phyloP scores from a whole-genome alignment of 2,329 filamentous ascomycete species.

The Alternaria ethzedia region DNA sequence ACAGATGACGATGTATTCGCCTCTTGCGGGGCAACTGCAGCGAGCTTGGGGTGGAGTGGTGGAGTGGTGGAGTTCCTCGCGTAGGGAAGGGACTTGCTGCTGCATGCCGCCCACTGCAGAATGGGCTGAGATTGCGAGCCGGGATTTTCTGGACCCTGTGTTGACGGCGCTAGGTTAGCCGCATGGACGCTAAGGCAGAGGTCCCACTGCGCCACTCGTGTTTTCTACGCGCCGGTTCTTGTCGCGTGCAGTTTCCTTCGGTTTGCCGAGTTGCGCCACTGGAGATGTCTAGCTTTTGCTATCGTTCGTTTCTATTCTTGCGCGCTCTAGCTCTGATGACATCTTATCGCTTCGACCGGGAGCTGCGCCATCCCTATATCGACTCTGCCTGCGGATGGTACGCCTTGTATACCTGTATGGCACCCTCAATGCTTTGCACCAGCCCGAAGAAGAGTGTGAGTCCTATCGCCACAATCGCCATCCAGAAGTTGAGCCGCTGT shows the following conservation, averaged over 20 bases:
- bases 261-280: not conserved
- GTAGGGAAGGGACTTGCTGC: not conserved
- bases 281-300: not conserved
- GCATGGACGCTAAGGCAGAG: not conserved
- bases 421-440: conserved; percentile 52
- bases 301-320: too few relatives aligned
- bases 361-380: not conserved
- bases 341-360: not conserved
- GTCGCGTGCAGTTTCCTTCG: not conserved
- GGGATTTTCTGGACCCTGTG: not conserved
- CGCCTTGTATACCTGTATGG: conserved; percentile 46
- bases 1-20: not conserved
- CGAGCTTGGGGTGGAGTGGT: not conserved
- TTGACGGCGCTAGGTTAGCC: not conserved
- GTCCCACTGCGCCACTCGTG: not conserved
- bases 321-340: too few relatives aligned
- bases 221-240: not conserved
- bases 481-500: not conserved
- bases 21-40: not conserved
- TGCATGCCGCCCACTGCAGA: not conserved
- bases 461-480: not conserved
- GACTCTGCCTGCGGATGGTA: conserved; percentile 11
- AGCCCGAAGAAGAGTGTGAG: conserved; percentile 46
- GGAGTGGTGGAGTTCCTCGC: not conserved
- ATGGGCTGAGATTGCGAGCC: not conserved